Evolutionary conservation across 139 green algal species (phyloP).

Genomic region (Chlamydomonas schloesseri): DNA sequence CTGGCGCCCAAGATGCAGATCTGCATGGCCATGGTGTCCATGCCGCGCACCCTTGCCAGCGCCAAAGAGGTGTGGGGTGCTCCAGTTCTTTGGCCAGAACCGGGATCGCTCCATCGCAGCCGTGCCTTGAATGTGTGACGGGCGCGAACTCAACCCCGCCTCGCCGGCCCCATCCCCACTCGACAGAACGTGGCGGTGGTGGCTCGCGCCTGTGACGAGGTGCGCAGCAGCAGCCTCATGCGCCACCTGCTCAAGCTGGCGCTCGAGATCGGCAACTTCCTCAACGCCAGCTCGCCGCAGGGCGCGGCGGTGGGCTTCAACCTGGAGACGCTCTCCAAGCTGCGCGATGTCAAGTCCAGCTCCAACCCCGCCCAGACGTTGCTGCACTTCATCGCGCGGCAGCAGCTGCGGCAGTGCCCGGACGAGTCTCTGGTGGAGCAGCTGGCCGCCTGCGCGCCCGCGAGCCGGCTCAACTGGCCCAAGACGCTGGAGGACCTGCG

Average conservation of each 20-base stretch:
- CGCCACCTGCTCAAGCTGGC: slow-evolving; percentile 61
- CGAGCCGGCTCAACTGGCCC: slow-evolving; percentile 46
- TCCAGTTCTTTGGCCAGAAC: too few species aligned
- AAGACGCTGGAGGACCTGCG: slow-evolving; percentile 48
- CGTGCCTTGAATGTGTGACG: too few species aligned
- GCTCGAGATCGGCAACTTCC: slow-evolving; percentile 68
- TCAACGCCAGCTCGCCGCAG: slow-evolving; percentile 56
- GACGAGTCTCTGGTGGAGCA: slow-evolving; percentile 56
- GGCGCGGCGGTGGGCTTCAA: slow-evolving; percentile 59
- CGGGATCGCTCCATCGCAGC: too few species aligned
- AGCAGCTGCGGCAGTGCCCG: slow-evolving; percentile 73
- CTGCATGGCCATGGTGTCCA: slow-evolving; percentile 28
- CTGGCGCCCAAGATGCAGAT: slow-evolving; percentile 29
- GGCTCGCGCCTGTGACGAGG: slow-evolving; percentile 55
- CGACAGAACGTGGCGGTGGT: slow-evolving; percentile 22
- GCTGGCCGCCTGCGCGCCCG: slow-evolving; percentile 46
- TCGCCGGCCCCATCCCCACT: too few species aligned
- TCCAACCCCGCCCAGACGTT: slow-evolving; percentile 65
- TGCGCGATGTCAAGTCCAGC: slow-evolving; percentile 64
- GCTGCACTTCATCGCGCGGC: slow-evolving; percentile 71
- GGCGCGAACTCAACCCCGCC: too few species aligned
- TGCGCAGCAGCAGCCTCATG: slow-evolving; percentile 53
- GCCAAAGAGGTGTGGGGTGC: too few species aligned
- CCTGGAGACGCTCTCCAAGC: slow-evolving; percentile 64
- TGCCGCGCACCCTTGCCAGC: neutral